A percentile compares a stretch with the other conserved stretches of the same genome.
phyloP scores from a whole-genome alignment of 176 grass and related monocot species.

The Echinochloa phyllopogon region DNA sequence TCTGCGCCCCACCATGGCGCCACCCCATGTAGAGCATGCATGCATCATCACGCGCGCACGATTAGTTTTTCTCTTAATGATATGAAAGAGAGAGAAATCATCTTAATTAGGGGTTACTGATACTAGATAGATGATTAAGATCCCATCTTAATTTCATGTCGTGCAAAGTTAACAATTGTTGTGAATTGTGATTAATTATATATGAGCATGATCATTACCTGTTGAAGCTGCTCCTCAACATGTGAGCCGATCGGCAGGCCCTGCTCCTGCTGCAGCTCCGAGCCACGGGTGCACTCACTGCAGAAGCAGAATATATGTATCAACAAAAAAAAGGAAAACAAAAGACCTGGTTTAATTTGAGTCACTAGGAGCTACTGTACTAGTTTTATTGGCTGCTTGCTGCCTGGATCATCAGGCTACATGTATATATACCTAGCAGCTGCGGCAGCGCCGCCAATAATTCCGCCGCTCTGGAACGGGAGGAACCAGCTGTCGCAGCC shows the following conservation, averaged over 20 bases:
- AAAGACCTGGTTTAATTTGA: too few relatives aligned
- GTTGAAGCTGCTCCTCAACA: slow-evolving; percentile 18
- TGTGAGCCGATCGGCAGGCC: background rate
- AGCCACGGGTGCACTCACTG: background rate
- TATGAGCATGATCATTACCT: slow-evolving; percentile 12
- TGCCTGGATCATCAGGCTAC: too few relatives aligned
- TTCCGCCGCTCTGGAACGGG: too few relatives aligned
- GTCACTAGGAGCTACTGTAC: too few relatives aligned
- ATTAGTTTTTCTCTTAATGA: background rate
- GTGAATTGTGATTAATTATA: too few relatives aligned
- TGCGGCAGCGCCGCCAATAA: too few relatives aligned
- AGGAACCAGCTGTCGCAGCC: too few relatives aligned
- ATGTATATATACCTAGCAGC: too few relatives aligned
- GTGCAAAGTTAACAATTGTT: background rate
- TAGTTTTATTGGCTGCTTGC: too few relatives aligned
- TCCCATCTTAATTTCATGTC: background rate
- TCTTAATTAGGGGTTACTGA: background rate
- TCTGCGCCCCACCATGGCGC: slow-evolving; percentile 1
- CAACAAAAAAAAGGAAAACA: too few relatives aligned
- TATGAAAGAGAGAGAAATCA: background rate
- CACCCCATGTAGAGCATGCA: background rate
- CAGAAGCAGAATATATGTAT: background rate
- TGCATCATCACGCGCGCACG: background rate
- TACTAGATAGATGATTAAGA: background rate
- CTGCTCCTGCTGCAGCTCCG: background rate